Evolutionary conservation across 441 rosid genomes (phyloP), one percentile per base, ranked within the genome.

Genomic region (Corymbia citriodora): DNA sequence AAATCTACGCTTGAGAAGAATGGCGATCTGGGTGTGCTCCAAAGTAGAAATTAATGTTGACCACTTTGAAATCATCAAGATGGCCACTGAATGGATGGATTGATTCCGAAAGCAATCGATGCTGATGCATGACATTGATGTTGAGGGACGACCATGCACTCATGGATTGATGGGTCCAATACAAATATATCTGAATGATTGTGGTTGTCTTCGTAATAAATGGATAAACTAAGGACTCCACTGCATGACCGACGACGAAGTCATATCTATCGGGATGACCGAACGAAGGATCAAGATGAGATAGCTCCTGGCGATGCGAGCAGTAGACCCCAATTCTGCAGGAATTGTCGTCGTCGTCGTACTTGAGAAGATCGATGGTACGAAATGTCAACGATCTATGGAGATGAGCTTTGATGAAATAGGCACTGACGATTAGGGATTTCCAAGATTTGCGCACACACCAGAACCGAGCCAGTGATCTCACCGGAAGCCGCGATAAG

Each of bases 61-160:
- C 70, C 88, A 82, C 90, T 55, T 81, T 81, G 54, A 81, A 89
- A n/a, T 89, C 90, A 36, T 55, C 90, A 23, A 55, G 88, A 57
- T 27, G 87, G 50, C 53, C 87, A 13, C 53, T 29, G 9, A 11
- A 70, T 25, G 87, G 48, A 70, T 25, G 87, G 48, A 53, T 79
- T 45, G 65, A 55, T 36, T 9, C 87, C 90, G 50, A 79, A 79
- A 36, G 70, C 74, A 53, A 54, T 53, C 16, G 7, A 88, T 74
- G 52, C 17, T 2, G 29, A 74, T 21, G 11, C 85, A 25, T 11
- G 52, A 12, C 50, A 12, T 16, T 23, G 85, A 45, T 21, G 52
- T 74, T 79, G 85, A 21, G n/a, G 18, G 7, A 79, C 52, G 85
- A 79, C 52, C 52, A 7, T 40, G 52, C 52, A 45, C 85, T 40